phyloP scores from a whole-genome alignment of 805 yeast species.

The Starmerella davenportii region DNA sequence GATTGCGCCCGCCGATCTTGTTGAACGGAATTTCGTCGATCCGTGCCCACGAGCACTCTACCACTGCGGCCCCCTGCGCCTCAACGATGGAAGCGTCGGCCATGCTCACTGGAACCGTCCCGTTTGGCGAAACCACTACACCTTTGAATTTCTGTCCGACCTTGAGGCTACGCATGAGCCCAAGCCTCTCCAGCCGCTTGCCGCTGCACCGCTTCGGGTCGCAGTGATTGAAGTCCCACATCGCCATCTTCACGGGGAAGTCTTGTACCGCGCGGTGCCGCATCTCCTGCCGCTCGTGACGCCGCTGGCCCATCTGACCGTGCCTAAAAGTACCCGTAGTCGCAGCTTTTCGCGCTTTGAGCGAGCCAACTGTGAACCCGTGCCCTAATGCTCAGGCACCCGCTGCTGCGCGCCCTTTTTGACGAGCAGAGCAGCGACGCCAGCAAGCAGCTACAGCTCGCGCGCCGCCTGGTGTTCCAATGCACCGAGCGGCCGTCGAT shows the following conservation, averaged over 20 bases:
- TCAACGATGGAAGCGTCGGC: slow-evolving; percentile 64
- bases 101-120: slow-evolving; percentile 78
- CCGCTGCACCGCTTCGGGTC: slow-evolving; percentile 97
- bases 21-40: slow-evolving; percentile 90
- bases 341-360: too few species aligned
- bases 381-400: slow-evolving; percentile 11
- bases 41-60: slow-evolving; percentile 97
- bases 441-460: slow-evolving; percentile 10
- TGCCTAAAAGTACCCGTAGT: too few species aligned
- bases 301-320: too few species aligned
- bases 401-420: slow-evolving; percentile 15
- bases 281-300: too few species aligned
- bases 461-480: slow-evolving; percentile 1
- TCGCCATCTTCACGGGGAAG: slow-evolving; percentile 75
- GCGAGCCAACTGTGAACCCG: not conserved
- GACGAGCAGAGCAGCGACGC: slow-evolving; percentile 9
- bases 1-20: slow-evolving; percentile 80
- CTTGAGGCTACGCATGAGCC: slow-evolving; percentile 56
- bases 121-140: slow-evolving; percentile 82
- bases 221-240: slow-evolving; percentile 98
- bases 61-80: slow-evolving; percentile 81
- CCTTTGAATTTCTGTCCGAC: slow-evolving; percentile 93
- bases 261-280: slow-evolving; percentile 17
- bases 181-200: slow-evolving; percentile 76
- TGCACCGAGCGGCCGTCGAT: slow-evolving; percentile 2